Evolutionary conservation across 192 early-diverging fungal genomes (phyloP).

Genomic region (Coemansia sp.): DNA sequence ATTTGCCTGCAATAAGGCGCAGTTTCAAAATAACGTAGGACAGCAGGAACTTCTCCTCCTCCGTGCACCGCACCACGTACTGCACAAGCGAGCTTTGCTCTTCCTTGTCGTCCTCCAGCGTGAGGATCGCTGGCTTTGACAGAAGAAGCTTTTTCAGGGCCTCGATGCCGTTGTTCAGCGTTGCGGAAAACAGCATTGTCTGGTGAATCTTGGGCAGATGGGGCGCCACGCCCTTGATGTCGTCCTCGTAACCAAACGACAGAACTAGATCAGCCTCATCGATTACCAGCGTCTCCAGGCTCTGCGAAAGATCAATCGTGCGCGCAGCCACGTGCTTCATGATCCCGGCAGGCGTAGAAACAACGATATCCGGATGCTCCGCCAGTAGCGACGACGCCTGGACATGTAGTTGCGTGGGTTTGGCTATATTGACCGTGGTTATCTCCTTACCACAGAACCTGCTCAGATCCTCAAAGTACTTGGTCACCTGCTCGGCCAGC

Average conservation of each 20-base stretch:
- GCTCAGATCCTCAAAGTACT: constrained; percentile 71
- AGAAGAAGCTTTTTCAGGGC: constrained; percentile 81
- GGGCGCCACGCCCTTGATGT: constrained; percentile 74
- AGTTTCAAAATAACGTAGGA: constrained; percentile 91
- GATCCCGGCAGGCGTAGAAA: constrained; percentile 84
- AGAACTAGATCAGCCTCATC: constrained; percentile 96
- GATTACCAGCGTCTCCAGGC: constrained; percentile 84
- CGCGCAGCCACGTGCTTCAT: constrained; percentile 71
- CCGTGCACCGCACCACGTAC: constrained; percentile 73
- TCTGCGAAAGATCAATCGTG: constrained; percentile 56
- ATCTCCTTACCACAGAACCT: constrained; percentile 65
- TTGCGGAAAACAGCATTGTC: constrained; percentile 93
- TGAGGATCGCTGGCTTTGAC: constrained; percentile 83
- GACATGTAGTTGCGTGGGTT: constrained; percentile 31
- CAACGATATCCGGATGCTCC: constrained; percentile 83
- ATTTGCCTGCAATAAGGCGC: constrained; percentile 85
- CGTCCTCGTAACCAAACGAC: constrained; percentile 92
- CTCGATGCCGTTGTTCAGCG: constrained; percentile 86
- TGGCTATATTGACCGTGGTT: constrained; percentile 34
- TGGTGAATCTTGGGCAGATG: constrained; percentile 87
- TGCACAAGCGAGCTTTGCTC: constrained; percentile 65
- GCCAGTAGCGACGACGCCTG: constrained; percentile 68
- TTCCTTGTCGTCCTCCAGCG: constrained; percentile 77
- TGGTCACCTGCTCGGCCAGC: constrained; percentile 89
- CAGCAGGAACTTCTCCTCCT: constrained; percentile 87